These are phyloP conservation scores for Globisporangium camurandrum DNA, from an alignment of 352 stramenopile genomes.

Conservation along the genomic window DNA sequence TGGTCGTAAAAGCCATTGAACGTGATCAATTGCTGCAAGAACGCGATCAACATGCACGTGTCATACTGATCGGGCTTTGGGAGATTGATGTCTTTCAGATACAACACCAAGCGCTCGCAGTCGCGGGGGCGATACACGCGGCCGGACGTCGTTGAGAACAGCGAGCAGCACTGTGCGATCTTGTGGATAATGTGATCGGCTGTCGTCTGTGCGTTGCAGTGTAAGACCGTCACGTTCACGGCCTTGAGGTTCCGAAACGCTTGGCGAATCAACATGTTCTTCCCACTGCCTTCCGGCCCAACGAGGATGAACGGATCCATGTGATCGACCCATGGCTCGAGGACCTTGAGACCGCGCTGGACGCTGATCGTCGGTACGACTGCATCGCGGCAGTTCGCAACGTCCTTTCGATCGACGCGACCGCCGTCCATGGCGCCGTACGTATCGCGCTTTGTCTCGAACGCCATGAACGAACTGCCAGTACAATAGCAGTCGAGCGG, in stretches of 20 bases:
- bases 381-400: slow-evolving; percentile 25
- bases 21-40: slow-evolving; percentile 93
- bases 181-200: slow-evolving; percentile 93
- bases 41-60: slow-evolving; percentile 95
- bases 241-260: slow-evolving; percentile 79
- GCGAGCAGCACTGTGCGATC: slow-evolving; percentile 88
- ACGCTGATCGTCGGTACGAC: slow-evolving; percentile 78
- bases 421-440: slow-evolving; percentile 66
- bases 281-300: slow-evolving; percentile 90
- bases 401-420: slow-evolving; percentile 49
- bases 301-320: slow-evolving; percentile 95
- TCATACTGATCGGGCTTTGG: slow-evolving; percentile 93
- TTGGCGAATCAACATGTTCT: slow-evolving; percentile 92
- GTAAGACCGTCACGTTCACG: slow-evolving; percentile 76
- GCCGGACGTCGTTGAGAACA: slow-evolving; percentile 88
- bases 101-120: slow-evolving; percentile 89
- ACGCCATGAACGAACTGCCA: slow-evolving; percentile 51
- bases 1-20: slow-evolving; percentile 96
- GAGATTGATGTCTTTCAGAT: slow-evolving; percentile 96
- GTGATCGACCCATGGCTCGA: slow-evolving; percentile 88
- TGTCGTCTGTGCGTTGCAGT: slow-evolving; percentile 94
- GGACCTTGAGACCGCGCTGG: slow-evolving; percentile 81
- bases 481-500: slow-evolving; percentile 88
- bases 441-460: slow-evolving; percentile 75
- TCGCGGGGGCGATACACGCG: slow-evolving; percentile 91